Evolutionary conservation across 202 grass and related monocot species (phyloP).

Genomic region (Brachypodium distachyon): DNA sequence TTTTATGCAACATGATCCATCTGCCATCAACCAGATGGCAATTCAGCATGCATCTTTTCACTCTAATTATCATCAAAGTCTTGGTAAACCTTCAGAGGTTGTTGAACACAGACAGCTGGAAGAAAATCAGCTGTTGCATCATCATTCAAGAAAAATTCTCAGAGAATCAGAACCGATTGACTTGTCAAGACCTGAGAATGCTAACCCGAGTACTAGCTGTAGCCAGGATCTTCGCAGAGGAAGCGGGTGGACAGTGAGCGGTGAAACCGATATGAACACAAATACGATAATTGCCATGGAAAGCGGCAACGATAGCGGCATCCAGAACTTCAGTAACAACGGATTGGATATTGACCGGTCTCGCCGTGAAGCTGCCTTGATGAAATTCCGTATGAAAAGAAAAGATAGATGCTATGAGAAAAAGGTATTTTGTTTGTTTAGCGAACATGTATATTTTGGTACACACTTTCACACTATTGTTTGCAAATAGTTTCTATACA

Average conservation of each 20-base stretch:
- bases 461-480: neutral
- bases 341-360: constrained; percentile 34
- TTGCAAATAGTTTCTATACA: neutral
- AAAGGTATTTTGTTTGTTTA: constrained; percentile 49
- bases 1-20: constrained; percentile 38
- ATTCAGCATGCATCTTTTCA: constrained; percentile 39
- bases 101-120: constrained; percentile 29
- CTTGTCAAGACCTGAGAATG: constrained; percentile 17
- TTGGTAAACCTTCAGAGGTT: constrained; percentile 1
- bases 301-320: constrained; percentile 62
- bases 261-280: constrained; percentile 53
- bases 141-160: constrained; percentile 33
- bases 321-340: constrained; percentile 35
- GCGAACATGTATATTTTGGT: neutral
- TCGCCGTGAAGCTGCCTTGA: constrained; percentile 66
- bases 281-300: constrained; percentile 32
- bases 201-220: constrained; percentile 45
- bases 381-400: constrained; percentile 92
- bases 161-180: constrained; percentile 32
- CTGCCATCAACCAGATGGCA: constrained; percentile 22
- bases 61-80: constrained; percentile 38
- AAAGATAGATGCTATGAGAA: constrained; percentile 99
- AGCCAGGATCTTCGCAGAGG: constrained; percentile 54
- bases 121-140: constrained; percentile 31
- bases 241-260: constrained; percentile 41